A percentile compares a stretch with the other conserved stretches of the same genome.
Conservation (phyloP, 2,329 filamentous ascomycete species). For the Pseudocercospora crystallina region DNA sequence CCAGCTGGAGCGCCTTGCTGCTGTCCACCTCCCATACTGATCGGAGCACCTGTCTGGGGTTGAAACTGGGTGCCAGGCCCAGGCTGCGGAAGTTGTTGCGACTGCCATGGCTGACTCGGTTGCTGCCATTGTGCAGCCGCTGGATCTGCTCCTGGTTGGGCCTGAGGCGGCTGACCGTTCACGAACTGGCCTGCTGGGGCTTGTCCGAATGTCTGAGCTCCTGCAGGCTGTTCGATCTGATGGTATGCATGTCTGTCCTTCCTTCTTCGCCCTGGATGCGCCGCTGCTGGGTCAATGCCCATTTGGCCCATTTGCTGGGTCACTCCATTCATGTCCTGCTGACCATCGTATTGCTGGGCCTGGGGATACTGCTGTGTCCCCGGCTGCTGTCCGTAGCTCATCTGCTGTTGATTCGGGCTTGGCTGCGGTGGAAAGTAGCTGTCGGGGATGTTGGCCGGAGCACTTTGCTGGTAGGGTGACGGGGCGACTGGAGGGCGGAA, state of each 20-base stretch:
- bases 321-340: conserved; percentile 48
- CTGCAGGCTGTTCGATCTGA: conserved; percentile 68
- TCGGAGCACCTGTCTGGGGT: conserved; percentile 28
- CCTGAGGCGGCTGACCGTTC: conserved; percentile 44
- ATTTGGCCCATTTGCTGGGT: conserved; percentile 76
- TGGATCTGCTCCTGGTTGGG: conserved; percentile 23
- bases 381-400: conserved; percentile 25
- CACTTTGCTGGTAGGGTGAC: conserved; percentile 46
- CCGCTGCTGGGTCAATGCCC: conserved; percentile 58
- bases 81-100: conserved; percentile 26
- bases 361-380: conserved; percentile 17
- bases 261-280: conserved; percentile 64
- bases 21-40: conserved; percentile 29
- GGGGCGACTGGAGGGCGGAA: conserved; percentile 45
- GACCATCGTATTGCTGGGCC: conserved; percentile 19
- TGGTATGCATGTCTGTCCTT: conserved; percentile 95
- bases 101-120: conserved; percentile 38
- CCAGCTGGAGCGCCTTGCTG: conserved; percentile 26
- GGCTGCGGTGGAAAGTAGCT: conserved; percentile 45
- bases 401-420: conserved; percentile 20
- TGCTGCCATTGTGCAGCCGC: conserved; percentile 36
- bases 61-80: conserved; percentile 18
- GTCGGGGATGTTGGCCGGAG: conserved; percentile 30
- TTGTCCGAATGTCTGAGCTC: conserved; percentile 67
- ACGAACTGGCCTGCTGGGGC: conserved; percentile 63